Evolutionary conservation across 2,329 filamentous ascomycete genomes (phyloP).

Genomic region (Ceratocystis cubensis): DNA sequence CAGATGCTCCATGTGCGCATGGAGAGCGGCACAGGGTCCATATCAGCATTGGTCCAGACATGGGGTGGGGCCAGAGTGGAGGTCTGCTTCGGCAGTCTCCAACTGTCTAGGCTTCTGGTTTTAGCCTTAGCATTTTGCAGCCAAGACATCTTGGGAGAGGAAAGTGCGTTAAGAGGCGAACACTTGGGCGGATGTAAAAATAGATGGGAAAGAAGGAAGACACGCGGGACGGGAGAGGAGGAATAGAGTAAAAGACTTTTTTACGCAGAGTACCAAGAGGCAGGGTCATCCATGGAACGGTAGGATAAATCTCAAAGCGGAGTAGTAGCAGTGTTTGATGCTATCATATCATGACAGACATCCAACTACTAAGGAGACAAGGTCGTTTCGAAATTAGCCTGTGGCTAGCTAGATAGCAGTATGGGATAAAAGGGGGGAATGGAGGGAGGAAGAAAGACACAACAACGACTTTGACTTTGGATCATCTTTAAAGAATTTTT

Average conservation of each 20-base stretch:
- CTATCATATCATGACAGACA: not conserved
- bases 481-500: not conserved
- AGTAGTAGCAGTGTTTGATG: not conserved
- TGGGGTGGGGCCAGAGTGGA: constrained; percentile 18
- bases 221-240: not conserved
- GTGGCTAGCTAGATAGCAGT: not conserved
- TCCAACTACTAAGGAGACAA: not conserved
- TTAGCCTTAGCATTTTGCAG: constrained; percentile 18
- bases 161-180: not conserved
- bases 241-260: not conserved
- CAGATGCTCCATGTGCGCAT: constrained; percentile 34
- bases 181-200: not conserved
- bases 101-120: constrained; percentile 12
- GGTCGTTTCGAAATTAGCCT: not conserved
- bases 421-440: not conserved
- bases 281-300: constrained; percentile 4
- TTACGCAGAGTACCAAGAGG: not conserved
- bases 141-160: constrained; percentile 14
- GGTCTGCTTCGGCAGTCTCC: constrained; percentile 19
- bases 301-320: not conserved
- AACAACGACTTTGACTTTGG: not conserved
- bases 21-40: constrained; percentile 29
- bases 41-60: constrained; percentile 31
- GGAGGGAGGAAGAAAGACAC: not conserved
- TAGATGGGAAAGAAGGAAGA: not conserved